Evolutionary conservation across 2,329 filamentous ascomycete genomes (phyloP).

Genomic region (Trichophyton mentagrophytes): DNA sequence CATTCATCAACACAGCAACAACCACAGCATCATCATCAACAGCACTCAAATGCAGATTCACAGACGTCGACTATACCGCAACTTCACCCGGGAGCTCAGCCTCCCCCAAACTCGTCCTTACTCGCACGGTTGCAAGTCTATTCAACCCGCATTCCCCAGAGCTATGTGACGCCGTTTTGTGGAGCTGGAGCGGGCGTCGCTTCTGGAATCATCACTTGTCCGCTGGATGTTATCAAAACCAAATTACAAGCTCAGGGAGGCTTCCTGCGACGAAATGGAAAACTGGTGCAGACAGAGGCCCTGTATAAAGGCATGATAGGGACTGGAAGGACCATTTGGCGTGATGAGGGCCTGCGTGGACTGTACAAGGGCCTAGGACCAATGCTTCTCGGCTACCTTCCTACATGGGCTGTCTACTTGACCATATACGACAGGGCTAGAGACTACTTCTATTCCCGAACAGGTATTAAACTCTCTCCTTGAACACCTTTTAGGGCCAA

Average conservation of each 20-base stretch:
- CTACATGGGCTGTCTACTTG: constrained; percentile 97
- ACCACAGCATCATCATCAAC: constrained; percentile 15
- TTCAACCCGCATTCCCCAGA: constrained; percentile 40
- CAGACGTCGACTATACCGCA: constrained; percentile 15
- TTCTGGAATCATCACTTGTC: constrained; percentile 88
- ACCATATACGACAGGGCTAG: constrained; percentile 83
- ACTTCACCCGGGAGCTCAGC: constrained; percentile 19
- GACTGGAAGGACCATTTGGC: constrained; percentile 74
- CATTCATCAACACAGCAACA: constrained; percentile 16
- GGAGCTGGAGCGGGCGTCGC: constrained; percentile 84
- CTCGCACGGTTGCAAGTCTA: constrained; percentile 30
- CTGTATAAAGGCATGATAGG: constrained; percentile 79
- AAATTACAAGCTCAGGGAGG: constrained; percentile 92
- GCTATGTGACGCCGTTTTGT: constrained; percentile 64
- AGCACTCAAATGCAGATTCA: constrained; percentile 7
- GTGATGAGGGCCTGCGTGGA: constrained; percentile 74
- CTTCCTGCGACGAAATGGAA: constrained; percentile 42
- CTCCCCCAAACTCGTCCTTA: constrained; percentile 19
- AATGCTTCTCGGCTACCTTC: constrained; percentile 88
- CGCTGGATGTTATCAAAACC: constrained; percentile 97
- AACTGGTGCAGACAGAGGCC: constrained; percentile 33
- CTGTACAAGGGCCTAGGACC: constrained; percentile 89
- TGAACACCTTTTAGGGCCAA: not conserved
- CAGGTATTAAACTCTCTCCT: constrained; percentile 38
- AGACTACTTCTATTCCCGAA: constrained; percentile 53